Evolutionary conservation across 1,284 basidiomycete species (phyloP), one percentile per base, ranked within the genome.

Genomic region (Tylopilus sp.): DNA sequence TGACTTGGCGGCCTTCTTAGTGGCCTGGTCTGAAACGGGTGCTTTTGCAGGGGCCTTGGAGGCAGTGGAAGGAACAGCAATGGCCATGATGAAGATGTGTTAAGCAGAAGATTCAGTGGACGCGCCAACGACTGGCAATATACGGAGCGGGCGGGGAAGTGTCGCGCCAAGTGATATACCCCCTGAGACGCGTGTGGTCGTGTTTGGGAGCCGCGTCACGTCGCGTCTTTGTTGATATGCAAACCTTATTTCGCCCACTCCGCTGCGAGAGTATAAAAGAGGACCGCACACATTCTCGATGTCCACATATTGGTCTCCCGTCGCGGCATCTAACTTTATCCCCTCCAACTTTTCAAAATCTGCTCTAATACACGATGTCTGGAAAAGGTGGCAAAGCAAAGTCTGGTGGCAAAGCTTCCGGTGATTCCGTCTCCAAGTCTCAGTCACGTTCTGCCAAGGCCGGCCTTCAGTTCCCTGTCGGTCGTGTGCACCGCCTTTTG

Each of bases 361-460:
- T 19, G 28, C 13, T 41, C 21, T 57, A 6, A 48, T 51, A 40
- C 40, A 49, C 55, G 57, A 81, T 81, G 79, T 81, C 80, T 53
- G 60, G 62, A 33, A 72, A 79, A 63, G 77, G 82, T 74, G 79
- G 82, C 43, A 82, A 81, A 66, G 74, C 77, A 28, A 70, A 77
- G 66, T 81, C 72, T 15, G 69, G 67, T 13, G 59, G 69, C 54
- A 86, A 84, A 66, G 72, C 78, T 37, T 77, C 75, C 28, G 71
- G 70, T 48, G 76, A 79, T 16, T 60, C 70, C 42, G 77, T 69
- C 6, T 11, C 57, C 41, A 65, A 84, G 60, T 72, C 81, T 8
- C 72, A 81, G 63, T 90, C 90, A 43, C 86, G 91, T 58, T 92
- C 91, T 21, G 79, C 86, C 60, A 91, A 89, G 74, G 89, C 89